phyloP scores from a whole-genome alignment of 2,329 filamentous ascomycete genomes.

The Podosphaera xanthii region DNA sequence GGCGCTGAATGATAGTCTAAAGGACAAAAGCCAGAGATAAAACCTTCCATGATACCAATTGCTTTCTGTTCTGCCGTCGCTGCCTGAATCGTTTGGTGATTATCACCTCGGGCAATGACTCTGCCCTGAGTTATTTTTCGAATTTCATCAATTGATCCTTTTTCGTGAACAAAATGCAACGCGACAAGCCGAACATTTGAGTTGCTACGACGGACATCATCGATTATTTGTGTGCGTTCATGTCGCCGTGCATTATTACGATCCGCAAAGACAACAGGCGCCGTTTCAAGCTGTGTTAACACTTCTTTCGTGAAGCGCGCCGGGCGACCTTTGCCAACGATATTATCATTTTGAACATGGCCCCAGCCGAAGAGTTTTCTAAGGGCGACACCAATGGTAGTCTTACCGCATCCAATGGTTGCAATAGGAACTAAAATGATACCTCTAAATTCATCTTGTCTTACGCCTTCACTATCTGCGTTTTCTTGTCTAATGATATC shows the following conservation, averaged over 20 bases:
- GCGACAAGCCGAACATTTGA: slow-evolving; percentile 53
- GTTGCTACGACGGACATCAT: slow-evolving; percentile 44
- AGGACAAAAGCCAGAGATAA: slow-evolving; percentile 66
- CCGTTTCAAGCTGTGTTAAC: slow-evolving; percentile 36
- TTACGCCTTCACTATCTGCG: slow-evolving; percentile 24
- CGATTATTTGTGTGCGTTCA: slow-evolving; percentile 71
- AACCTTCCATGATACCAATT: slow-evolving; percentile 82
- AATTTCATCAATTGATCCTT: slow-evolving; percentile 42
- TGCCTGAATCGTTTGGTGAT: slow-evolving; percentile 93
- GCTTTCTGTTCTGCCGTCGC: slow-evolving; percentile 52
- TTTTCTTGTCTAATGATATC: slow-evolving; percentile 66
- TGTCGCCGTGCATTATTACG: slow-evolving; percentile 81
- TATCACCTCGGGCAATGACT: slow-evolving; percentile 71
- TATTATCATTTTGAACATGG: slow-evolving; percentile 92
- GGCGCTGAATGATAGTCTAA: slow-evolving; percentile 43
- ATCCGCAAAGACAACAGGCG: slow-evolving; percentile 66
- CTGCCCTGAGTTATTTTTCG: slow-evolving; percentile 52
- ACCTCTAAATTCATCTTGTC: slow-evolving; percentile 35
- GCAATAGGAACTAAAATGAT: slow-evolving; percentile 77
- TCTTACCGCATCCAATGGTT: slow-evolving; percentile 92
- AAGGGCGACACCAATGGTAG: slow-evolving; percentile 66
- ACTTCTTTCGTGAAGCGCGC: slow-evolving; percentile 55
- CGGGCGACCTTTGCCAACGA: slow-evolving; percentile 55
- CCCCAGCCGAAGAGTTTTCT: slow-evolving; percentile 73
- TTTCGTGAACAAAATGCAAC: slow-evolving; percentile 68